phyloP scores from a whole-genome alignment of 352 stramenopile genomes.

The Phytophthora capsici region DNA sequence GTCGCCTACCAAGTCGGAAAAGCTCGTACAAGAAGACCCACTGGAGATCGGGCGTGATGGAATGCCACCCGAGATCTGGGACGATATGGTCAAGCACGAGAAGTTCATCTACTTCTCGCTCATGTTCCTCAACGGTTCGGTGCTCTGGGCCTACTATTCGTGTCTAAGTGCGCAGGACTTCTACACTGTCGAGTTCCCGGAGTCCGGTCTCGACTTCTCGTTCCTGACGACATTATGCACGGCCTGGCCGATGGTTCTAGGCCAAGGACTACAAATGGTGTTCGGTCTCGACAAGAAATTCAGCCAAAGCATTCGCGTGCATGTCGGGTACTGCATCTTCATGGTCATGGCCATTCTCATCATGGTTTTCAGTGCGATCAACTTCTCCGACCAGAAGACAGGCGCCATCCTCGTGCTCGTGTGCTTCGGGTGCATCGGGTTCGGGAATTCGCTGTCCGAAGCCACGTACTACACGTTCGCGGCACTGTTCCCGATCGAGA shows the following conservation, averaged over 20 bases:
- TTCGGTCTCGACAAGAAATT: slow-evolving; percentile 65
- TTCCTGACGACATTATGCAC: slow-evolving; percentile 69
- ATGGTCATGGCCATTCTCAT: slow-evolving; percentile 54
- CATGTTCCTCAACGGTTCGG: slow-evolving; percentile 70
- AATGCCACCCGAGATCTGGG: slow-evolving; percentile 61
- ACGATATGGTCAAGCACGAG: slow-evolving; percentile 57
- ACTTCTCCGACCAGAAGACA: slow-evolving; percentile 51
- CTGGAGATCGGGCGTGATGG: slow-evolving; percentile 38
- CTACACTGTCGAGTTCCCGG: slow-evolving; percentile 53
- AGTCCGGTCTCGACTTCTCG: slow-evolving; percentile 55
- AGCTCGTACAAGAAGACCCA: slow-evolving; percentile 37
- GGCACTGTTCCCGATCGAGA: slow-evolving; percentile 64
- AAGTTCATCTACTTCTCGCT: slow-evolving; percentile 64
- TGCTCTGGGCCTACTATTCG: slow-evolving; percentile 76
- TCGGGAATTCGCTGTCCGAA: slow-evolving; percentile 64
- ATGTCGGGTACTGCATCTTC: slow-evolving; percentile 59
- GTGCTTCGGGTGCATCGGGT: slow-evolving; percentile 55
- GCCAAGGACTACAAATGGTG: slow-evolving; percentile 58
- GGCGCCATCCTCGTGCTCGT: slow-evolving; percentile 56
- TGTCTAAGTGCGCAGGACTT: slow-evolving; percentile 71
- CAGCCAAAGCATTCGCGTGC: slow-evolving; percentile 44
- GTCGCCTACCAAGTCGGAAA: slow-evolving; percentile 41
- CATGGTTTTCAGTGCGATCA: slow-evolving; percentile 63
- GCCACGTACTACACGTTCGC: slow-evolving; percentile 65
- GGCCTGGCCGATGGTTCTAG: slow-evolving; percentile 59